Percentiles rank a stretch among this genome's conserved stretches.
phyloP scores from a whole-genome alignment of 2,329 filamentous ascomycete genomes.

The Clonostachys chloroleuca region DNA sequence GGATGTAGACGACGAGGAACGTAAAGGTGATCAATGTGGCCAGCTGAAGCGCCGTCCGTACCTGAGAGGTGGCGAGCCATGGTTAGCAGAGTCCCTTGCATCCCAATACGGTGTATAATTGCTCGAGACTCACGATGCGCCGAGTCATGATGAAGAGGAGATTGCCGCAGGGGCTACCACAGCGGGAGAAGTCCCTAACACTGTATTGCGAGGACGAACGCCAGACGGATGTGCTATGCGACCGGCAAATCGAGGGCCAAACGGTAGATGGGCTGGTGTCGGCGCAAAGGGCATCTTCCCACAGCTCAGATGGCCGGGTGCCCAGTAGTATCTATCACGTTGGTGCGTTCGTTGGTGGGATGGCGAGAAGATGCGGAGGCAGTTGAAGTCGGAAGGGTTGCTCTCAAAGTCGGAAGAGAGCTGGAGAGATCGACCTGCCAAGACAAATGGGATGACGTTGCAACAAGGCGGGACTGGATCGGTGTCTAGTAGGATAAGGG shows the following conservation, averaged over 20 bases:
- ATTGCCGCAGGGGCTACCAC: background rate
- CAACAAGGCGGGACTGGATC: too few species aligned
- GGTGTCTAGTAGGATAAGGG: too few species aligned
- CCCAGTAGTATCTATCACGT: too few species aligned
- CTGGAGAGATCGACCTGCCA: too few species aligned
- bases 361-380: too few species aligned
- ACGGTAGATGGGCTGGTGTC: background rate
- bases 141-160: conserved; percentile 21
- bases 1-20: conserved; percentile 70
- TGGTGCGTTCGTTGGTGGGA: too few species aligned
- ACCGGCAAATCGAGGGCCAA: background rate
- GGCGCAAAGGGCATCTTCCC: conserved; percentile 1
- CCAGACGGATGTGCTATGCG: background rate
- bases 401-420: too few species aligned
- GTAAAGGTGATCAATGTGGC: conserved; percentile 60
- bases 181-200: background rate
- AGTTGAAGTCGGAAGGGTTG: too few species aligned
- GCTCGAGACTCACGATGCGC: conserved; percentile 23
- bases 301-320: too few species aligned
- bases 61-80: conserved; percentile 25
- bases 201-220: background rate
- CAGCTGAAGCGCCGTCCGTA: conserved; percentile 73
- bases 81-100: background rate
- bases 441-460: too few species aligned
- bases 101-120: background rate